Percentiles rank a stretch among this genome's conserved stretches.
phyloP scores from a whole-genome alignment of 2,329 filamentous ascomycete genomes.

The Xylaria sp. region DNA sequence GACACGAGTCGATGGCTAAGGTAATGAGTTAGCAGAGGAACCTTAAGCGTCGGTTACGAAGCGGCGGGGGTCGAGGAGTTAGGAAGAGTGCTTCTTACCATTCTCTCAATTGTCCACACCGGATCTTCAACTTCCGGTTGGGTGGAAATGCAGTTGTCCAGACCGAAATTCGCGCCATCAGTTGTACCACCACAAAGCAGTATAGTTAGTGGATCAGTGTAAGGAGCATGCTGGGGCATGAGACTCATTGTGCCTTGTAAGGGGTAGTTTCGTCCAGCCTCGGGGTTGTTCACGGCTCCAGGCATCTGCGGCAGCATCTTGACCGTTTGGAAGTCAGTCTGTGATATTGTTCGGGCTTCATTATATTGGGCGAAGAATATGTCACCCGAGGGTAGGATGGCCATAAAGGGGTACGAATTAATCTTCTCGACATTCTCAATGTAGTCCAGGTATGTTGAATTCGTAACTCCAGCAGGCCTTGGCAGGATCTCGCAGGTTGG shows the following conservation, averaged over 20 bases:
- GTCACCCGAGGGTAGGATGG: conserved; percentile 63
- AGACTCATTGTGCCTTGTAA: conserved; percentile 66
- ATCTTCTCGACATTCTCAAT: conserved; percentile 65
- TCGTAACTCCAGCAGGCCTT: conserved; percentile 52
- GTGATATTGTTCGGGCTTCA: conserved; percentile 66
- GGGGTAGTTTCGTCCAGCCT: conserved; percentile 66
- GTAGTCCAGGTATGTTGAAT: conserved; percentile 61
- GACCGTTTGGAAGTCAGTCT: conserved; percentile 60
- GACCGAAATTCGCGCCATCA: conserved; percentile 58
- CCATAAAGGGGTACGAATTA: conserved; percentile 69
- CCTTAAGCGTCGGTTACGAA: not conserved
- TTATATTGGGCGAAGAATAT: conserved; percentile 71
- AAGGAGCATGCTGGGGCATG: conserved; percentile 64
- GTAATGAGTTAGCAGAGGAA: not conserved
- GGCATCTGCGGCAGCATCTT: conserved; percentile 65
- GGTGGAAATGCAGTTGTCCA: conserved; percentile 70
- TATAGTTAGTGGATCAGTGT: conserved; percentile 61
- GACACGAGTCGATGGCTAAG: conserved; percentile 62
- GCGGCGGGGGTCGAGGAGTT: not conserved
- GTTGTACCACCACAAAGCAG: conserved; percentile 68
- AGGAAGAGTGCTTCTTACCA: conserved; percentile 49
- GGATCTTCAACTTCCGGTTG: conserved; percentile 60
- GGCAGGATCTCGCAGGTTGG: conserved; percentile 67
- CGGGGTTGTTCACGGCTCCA: conserved; percentile 62
- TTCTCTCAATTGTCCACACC: conserved; percentile 67